These are phyloP conservation scores for Phytopythium sindhum DNA, from an alignment of 352 stramenopile species.

Conservation along the genomic window DNA sequence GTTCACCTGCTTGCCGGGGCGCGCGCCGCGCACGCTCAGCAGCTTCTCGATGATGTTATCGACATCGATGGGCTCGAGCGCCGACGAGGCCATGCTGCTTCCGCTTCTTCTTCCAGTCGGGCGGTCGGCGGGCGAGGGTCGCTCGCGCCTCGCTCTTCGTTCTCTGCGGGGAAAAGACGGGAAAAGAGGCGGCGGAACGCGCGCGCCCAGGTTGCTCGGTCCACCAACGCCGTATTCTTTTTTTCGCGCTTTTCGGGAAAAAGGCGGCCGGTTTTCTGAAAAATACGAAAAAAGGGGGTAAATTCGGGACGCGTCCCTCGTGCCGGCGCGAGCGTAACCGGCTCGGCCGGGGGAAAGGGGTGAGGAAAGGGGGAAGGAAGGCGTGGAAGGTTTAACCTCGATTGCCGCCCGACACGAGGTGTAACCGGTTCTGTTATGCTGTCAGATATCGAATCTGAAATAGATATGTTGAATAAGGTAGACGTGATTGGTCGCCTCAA, in stretches of 20 bases:
- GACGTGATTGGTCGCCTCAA: no score
- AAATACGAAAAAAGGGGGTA: background rate
- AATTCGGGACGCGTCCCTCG: background rate
- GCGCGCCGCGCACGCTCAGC: conserved; percentile 84
- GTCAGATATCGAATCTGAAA: no score
- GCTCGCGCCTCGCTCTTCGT: background rate
- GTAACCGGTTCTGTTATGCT: no score
- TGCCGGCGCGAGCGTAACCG: background rate
- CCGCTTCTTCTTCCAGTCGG: background rate
- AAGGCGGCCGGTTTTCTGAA: background rate
- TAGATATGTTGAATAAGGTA: no score
- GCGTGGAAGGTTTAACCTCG: no score
- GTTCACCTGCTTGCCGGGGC: conserved; percentile 91
- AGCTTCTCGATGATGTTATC: conserved; percentile 89
- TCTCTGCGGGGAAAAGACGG: background rate
- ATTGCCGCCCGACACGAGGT: no score
- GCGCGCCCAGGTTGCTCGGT: background rate
- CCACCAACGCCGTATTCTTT: conserved; percentile 1
- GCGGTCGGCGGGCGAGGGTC: background rate
- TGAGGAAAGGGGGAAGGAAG: no score
- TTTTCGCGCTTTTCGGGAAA: background rate
- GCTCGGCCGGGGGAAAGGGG: no score
- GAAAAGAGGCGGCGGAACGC: background rate
- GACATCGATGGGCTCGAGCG: conserved; percentile 80
- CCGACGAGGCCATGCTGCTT: conserved; percentile 35